phyloP scores from a whole-genome alignment of 495 filamentous ascomycete genomes.

The Xylaria intraflava region DNA sequence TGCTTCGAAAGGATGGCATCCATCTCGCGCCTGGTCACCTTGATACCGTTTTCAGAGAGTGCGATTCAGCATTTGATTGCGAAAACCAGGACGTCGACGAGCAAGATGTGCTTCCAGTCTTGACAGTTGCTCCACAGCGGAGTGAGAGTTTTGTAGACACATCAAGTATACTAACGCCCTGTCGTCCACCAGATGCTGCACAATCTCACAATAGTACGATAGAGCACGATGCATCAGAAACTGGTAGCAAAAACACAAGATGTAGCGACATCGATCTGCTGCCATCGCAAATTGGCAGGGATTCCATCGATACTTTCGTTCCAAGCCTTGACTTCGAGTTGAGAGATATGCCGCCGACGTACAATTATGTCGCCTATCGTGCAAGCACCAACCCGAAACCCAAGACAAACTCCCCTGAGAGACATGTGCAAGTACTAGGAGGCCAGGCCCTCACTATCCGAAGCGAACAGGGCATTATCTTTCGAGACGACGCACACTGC shows the following conservation, averaged over 20 bases:
- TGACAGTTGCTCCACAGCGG: neutral
- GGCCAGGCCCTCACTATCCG: conserved; percentile 20
- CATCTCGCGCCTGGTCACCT: conserved; percentile 10
- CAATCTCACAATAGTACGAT: conserved; percentile 11
- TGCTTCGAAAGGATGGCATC: conserved; percentile 24
- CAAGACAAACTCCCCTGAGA: conserved; percentile 20
- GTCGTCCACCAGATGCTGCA: conserved; percentile 8
- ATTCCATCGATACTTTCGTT: conserved; percentile 27
- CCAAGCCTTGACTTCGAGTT: conserved; percentile 23
- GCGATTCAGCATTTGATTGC: conserved; percentile 18
- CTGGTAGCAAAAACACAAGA: conserved; percentile 7
- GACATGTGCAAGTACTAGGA: conserved; percentile 22
- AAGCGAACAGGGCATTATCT: conserved; percentile 26
- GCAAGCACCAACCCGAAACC: conserved; percentile 18
- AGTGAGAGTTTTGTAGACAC: neutral
- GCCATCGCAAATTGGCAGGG: conserved; percentile 24
- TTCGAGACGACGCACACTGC: conserved; percentile 19
- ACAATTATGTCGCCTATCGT: conserved; percentile 21
- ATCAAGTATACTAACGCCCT: conserved; percentile 7
- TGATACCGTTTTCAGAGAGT: conserved; percentile 13
- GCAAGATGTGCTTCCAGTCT: neutral
- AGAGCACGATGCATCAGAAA: conserved; percentile 7
- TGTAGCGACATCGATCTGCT: conserved; percentile 25
- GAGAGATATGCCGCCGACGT: conserved; percentile 15
- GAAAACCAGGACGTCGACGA: conserved; percentile 13